Conservation (phyloP, 2,329 filamentous ascomycete species). For the Teratosphaeria viscida region DNA sequence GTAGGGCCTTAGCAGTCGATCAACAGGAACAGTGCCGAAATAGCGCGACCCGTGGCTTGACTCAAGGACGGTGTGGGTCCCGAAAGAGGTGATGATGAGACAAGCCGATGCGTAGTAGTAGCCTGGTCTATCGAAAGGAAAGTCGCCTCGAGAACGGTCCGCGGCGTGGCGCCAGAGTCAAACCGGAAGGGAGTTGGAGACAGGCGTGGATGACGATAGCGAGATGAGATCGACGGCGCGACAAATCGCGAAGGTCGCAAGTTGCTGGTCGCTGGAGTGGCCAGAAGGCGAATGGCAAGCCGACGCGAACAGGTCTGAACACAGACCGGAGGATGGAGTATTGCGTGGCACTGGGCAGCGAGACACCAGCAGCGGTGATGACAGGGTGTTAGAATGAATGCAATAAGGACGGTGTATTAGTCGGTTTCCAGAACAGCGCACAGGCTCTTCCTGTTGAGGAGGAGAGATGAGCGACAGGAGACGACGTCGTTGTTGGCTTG, state of each 20-base stretch:
- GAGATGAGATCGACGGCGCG: neutral
- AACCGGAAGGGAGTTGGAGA: neutral
- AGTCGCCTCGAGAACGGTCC: slow-evolving; percentile 6
- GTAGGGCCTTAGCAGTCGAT: slow-evolving; percentile 18
- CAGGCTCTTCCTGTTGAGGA: slow-evolving; percentile 2
- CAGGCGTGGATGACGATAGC: neutral
- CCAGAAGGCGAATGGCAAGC: neutral
- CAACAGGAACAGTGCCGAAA: slow-evolving; percentile 22
- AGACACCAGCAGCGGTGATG: slow-evolving; percentile 13
- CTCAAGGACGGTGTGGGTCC: slow-evolving; percentile 16
- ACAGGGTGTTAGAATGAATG: slow-evolving; percentile 4
- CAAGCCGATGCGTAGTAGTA: slow-evolving; percentile 14
- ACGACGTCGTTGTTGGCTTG: slow-evolving; percentile 2
- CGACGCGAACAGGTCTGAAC: neutral
- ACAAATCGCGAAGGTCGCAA: neutral
- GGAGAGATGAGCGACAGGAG: neutral
- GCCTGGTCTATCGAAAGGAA: slow-evolving; percentile 2
- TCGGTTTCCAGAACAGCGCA: slow-evolving; percentile 7
- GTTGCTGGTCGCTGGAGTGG: neutral
- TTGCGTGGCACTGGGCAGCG: slow-evolving; percentile 4
- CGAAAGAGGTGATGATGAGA: slow-evolving; percentile 20
- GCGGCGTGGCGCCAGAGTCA: slow-evolving; percentile 1
- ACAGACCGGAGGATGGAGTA: neutral
- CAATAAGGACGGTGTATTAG: slow-evolving; percentile 5
- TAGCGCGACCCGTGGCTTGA: slow-evolving; percentile 22